Base-by-base conservation (phyloP, 139 green algal species). In the Picochlorum sp. region DNA sequence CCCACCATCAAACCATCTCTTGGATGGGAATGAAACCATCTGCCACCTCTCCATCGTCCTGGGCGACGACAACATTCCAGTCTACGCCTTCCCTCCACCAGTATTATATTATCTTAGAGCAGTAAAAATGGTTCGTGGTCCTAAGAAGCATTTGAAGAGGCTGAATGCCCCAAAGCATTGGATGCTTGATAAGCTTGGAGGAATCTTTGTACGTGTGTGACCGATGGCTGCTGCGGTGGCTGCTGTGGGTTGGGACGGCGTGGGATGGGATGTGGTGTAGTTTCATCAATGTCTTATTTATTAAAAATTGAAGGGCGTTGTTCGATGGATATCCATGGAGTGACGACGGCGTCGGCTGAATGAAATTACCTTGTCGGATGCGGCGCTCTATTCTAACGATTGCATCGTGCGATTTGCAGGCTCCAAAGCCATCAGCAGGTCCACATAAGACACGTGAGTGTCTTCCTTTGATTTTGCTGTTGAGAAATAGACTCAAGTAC, bases 91-190 rank as follows among this genome's bases (percentile, higher is more conserved):
- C 8, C 8, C 8, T 41, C 5, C 34, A 1, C 34, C 34, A 20
- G n/a, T 54, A 54, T 21, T 54, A 26, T 54, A 26, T 54, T 54
- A 54, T 54, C n/a, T 54, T 54, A 54, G n/a, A 54, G 18, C 26
- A 47, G 14, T 28, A 45, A 62, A 62, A 21, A 78, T 78, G 71
- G 71, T 62, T 34, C 85, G 88, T 67, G 89, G 89, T 49, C 86
- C 86, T n/a, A 98, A 97, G 88, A 99, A 99, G 86, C 94, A 99
- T 70, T 68, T 99, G 63, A 99, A 99, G 91, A 72, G 94, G 57
- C 75, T 77, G 38, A 66, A 66, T 66, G 92, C 91, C 54, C 94
- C 94, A 34, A 91, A 83, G 62, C 92, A 98, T 73, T 99, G 94
- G 94, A 97, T 98, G 92, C 84, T 99, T 55, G 90, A 98, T 82